Evolutionary conservation across 1,139 yeast species (phyloP).

Genomic region (Candida tunisiensis): DNA sequence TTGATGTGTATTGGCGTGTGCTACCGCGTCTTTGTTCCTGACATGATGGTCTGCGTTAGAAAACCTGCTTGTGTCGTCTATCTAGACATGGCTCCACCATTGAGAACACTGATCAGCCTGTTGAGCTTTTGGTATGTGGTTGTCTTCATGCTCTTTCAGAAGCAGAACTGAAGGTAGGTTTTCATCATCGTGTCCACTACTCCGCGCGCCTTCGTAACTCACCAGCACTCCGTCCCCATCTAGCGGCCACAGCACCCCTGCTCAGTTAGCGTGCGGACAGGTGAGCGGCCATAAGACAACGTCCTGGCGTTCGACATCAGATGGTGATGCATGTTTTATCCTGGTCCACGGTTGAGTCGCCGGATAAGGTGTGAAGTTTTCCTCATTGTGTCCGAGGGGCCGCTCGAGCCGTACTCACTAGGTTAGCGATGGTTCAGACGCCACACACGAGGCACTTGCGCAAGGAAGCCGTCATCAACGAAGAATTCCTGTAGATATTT

Average conservation of each 20-base stretch:
- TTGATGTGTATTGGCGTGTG: background rate
- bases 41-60: too few species aligned
- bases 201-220: background rate
- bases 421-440: too few species aligned
- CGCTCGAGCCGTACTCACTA: too few species aligned
- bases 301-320: constrained; percentile 28
- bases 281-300: constrained; percentile 1
- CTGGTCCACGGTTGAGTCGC: constrained; percentile 40
- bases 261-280: background rate
- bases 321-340: constrained; percentile 85
- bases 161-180: constrained; percentile 70
- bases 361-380: constrained; percentile 30
- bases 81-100: too few species aligned
- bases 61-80: too few species aligned
- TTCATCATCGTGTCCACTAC: constrained; percentile 33
- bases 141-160: constrained; percentile 68
- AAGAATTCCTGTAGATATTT: constrained; percentile 40
- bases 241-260: background rate
- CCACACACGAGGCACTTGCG: too few species aligned
- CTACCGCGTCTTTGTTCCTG: background rate
- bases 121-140: constrained; percentile 29
- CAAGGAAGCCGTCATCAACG: constrained; percentile 33
- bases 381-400: too few species aligned
- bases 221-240: background rate
- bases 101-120: constrained; percentile 10